These are phyloP conservation scores for Ceratocystis harringtonii DNA, from an alignment of 2,329 filamentous ascomycete genomes.

Conservation along the genomic window DNA sequence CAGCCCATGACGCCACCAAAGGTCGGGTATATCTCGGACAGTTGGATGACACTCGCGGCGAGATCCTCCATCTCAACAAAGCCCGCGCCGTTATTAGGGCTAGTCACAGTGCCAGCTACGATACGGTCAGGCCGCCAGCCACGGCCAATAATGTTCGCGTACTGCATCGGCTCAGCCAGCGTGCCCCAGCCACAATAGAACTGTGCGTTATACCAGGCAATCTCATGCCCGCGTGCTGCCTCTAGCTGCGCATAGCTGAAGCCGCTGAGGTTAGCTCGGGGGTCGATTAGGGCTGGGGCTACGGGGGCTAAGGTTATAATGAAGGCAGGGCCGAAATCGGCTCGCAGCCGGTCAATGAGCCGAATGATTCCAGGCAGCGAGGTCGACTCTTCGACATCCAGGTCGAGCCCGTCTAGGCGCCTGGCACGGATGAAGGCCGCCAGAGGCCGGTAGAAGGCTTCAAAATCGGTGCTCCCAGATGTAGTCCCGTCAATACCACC, in stretches of 20 bases:
- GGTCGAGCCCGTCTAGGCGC: constrained; percentile 53
- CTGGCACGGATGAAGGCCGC: constrained; percentile 46
- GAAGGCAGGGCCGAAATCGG: constrained; percentile 55
- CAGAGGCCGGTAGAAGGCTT: constrained; percentile 58
- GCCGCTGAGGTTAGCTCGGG: constrained; percentile 52
- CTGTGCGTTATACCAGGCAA: constrained; percentile 80
- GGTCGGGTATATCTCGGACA: constrained; percentile 38
- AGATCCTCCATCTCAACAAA: constrained; percentile 36
- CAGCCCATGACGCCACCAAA: constrained; percentile 90
- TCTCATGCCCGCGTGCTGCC: constrained; percentile 45
- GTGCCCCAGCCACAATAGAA: constrained; percentile 86
- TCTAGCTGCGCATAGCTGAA: constrained; percentile 70
- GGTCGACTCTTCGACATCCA: constrained; percentile 69
- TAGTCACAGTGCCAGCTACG: constrained; percentile 69
- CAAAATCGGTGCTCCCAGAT: constrained; percentile 36
- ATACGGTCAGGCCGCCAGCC: constrained; percentile 63
- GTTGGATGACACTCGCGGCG: constrained; percentile 28
- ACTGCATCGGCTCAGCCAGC: constrained; percentile 32
- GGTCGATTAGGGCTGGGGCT: constrained; percentile 50
- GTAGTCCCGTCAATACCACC: neutral
- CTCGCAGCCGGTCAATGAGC: constrained; percentile 50
- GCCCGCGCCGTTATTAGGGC: constrained; percentile 53
- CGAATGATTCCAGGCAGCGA: constrained; percentile 50
- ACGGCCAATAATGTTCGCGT: constrained; percentile 36
- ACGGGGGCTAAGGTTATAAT: constrained; percentile 73